Conservation (phyloP, 2,329 filamentous ascomycete genomes). For the Penicillium verrucosum region DNA sequence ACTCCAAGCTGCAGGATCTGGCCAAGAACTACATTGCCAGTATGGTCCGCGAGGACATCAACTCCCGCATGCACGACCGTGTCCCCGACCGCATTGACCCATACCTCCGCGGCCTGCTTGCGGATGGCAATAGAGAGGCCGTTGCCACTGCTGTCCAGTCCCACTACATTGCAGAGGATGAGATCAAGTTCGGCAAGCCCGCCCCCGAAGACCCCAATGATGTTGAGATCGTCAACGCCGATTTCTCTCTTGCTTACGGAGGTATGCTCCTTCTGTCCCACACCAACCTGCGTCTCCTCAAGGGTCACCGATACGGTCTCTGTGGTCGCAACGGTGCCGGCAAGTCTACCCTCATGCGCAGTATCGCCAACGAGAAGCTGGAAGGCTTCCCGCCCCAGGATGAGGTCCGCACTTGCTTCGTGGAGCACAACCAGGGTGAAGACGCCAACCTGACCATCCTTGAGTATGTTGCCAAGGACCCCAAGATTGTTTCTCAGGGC, state of each 20-base stretch:
- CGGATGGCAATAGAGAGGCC: slow-evolving; percentile 58
- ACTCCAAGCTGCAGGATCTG: slow-evolving; percentile 60
- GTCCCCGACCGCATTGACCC: slow-evolving; percentile 67
- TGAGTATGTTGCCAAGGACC: slow-evolving; percentile 87
- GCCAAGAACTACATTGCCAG: slow-evolving; percentile 72
- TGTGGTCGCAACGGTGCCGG: slow-evolving; percentile 96
- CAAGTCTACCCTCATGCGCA: slow-evolving; percentile 98
- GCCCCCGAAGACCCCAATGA: slow-evolving; percentile 88
- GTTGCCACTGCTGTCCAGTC: slow-evolving; percentile 72
- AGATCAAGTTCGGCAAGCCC: slow-evolving; percentile 80
- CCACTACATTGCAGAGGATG: slow-evolving; percentile 77
- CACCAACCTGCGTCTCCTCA: slow-evolving; percentile 89
- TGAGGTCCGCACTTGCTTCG: slow-evolving; percentile 91
- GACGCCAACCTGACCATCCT: slow-evolving; percentile 95
- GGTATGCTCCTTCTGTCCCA: slow-evolving; percentile 96
- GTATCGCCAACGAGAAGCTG: slow-evolving; percentile 90
- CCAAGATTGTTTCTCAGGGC: slow-evolving; percentile 75
- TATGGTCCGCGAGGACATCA: slow-evolving; percentile 85
- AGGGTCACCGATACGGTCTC: slow-evolving; percentile 95
- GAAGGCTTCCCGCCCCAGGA: slow-evolving; percentile 95
- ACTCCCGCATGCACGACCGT: slow-evolving; percentile 72
- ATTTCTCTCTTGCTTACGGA: slow-evolving; percentile 95
- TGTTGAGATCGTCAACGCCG: slow-evolving; percentile 92
- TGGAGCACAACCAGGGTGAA: slow-evolving; percentile 98
- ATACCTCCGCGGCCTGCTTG: slow-evolving; percentile 71